A percentile compares a stretch with the other conserved stretches of the same genome.
Conservation (phyloP, 2,329 filamentous ascomycete genomes). For the Penicillium sp. region DNA sequence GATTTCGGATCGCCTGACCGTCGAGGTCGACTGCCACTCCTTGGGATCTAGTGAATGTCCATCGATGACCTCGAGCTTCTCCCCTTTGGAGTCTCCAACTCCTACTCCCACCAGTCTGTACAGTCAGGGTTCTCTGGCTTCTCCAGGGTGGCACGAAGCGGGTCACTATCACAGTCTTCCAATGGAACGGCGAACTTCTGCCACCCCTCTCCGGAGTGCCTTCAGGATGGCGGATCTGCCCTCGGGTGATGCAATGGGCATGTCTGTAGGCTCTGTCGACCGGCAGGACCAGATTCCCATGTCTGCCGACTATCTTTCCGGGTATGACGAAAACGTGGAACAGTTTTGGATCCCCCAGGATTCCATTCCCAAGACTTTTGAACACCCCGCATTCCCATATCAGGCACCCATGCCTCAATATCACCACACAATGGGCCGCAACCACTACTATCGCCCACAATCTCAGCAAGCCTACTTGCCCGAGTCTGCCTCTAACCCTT, state of each 20-base stretch:
- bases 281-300: slow-evolving; percentile 37
- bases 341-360: slow-evolving; percentile 42
- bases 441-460: slow-evolving; percentile 37
- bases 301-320: slow-evolving; percentile 36
- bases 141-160: slow-evolving; percentile 39
- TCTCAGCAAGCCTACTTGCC: slow-evolving; percentile 35
- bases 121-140: slow-evolving; percentile 40
- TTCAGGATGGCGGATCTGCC: slow-evolving; percentile 40
- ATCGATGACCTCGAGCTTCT: slow-evolving; percentile 44
- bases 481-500: slow-evolving; percentile 42
- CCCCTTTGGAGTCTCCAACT: slow-evolving; percentile 43
- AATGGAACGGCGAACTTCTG: slow-evolving; percentile 28
- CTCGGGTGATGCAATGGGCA: slow-evolving; percentile 33
- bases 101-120: slow-evolving; percentile 43
- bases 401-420: slow-evolving; percentile 39
- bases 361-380: slow-evolving; percentile 36
- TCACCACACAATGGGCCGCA: slow-evolving; percentile 37
- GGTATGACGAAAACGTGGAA: slow-evolving; percentile 41
- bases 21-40: slow-evolving; percentile 42
- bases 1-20: slow-evolving; percentile 39
- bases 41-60: slow-evolving; percentile 43
- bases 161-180: slow-evolving; percentile 31
- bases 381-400: slow-evolving; percentile 35
- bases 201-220: slow-evolving; percentile 37
- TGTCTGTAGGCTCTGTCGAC: slow-evolving; percentile 38